These are phyloP conservation scores for Sclerotinia spermophila DNA, from an alignment of 2,329 filamentous ascomycete species.

Conservation along the genomic window DNA sequence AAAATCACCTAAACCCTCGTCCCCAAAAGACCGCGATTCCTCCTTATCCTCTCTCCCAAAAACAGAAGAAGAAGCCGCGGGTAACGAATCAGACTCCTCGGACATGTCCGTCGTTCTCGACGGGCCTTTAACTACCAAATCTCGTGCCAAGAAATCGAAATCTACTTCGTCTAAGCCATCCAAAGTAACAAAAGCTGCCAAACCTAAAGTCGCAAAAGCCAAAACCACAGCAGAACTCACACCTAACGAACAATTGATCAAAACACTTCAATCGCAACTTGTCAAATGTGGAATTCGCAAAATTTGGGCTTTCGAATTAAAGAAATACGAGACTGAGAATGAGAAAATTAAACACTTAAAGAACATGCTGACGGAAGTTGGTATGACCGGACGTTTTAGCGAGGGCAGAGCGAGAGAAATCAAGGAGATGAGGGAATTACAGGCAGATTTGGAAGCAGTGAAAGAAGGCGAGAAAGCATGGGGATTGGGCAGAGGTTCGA, in stretches of 20 bases:
- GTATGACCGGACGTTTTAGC: constrained; percentile 87
- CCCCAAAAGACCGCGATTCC: constrained; percentile 20
- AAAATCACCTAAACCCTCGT: constrained; percentile 17
- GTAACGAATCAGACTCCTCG: constrained; percentile 47
- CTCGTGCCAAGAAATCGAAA: constrained; percentile 46
- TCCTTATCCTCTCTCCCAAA: constrained; percentile 11
- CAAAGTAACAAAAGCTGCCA: constrained; percentile 27
- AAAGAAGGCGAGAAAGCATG: constrained; percentile 76
- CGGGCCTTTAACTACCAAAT: constrained; percentile 36
- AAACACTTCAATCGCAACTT: constrained; percentile 80
- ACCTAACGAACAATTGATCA: constrained; percentile 75
- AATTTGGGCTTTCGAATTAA: constrained; percentile 83
- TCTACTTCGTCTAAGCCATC: constrained; percentile 34
- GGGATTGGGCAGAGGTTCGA: constrained; percentile 51
- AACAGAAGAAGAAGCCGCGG: constrained; percentile 32
- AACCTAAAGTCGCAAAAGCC: constrained; percentile 39
- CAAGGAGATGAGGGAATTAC: constrained; percentile 79
- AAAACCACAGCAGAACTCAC: constrained; percentile 44
- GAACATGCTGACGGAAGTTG: constrained; percentile 71
- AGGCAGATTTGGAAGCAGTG: constrained; percentile 79
- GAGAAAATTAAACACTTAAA: constrained; percentile 82
- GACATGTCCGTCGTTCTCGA: constrained; percentile 77
- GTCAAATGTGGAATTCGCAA: constrained; percentile 90
- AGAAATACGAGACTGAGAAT: constrained; percentile 67
- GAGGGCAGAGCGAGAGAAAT: constrained; percentile 80